phyloP scores from a whole-genome alignment of 2,329 filamentous ascomycete species.

The Leptographium wingfieldii region DNA sequence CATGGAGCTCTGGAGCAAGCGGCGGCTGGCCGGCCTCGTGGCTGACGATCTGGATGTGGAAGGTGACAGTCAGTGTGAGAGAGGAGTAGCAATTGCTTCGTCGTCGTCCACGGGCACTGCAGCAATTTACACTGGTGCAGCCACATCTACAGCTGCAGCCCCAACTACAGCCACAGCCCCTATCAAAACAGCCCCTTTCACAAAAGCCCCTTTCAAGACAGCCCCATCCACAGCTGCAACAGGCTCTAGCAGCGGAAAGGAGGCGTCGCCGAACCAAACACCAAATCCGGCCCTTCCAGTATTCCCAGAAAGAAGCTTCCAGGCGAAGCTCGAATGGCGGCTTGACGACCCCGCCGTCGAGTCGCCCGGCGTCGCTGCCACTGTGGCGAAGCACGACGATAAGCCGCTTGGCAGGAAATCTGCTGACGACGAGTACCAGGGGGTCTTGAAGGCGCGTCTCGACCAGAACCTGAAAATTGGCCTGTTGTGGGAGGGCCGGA shows the following conservation, averaged over 20 bases:
- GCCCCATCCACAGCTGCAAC: neutral
- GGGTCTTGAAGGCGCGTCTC: constrained; percentile 78
- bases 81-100: neutral
- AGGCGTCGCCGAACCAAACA: neutral
- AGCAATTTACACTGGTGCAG: too few species aligned
- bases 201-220: neutral
- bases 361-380: neutral
- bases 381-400: constrained; percentile 2
- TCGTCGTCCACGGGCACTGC: neutral
- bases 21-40: constrained; percentile 27
- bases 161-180: neutral
- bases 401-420: constrained; percentile 13
- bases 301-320: constrained; percentile 26
- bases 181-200: neutral
- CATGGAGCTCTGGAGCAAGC: constrained; percentile 80
- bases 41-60: constrained; percentile 17
- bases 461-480: constrained; percentile 82
- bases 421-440: constrained; percentile 56
- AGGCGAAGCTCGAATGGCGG: constrained; percentile 37
- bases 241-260: neutral
- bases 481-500: constrained; percentile 80
- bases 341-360: constrained; percentile 19
- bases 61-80: neutral
- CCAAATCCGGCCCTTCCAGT: neutral
- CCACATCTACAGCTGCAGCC: neutral